phyloP scores from a whole-genome alignment of 306 rosid genomes.

The Medicago ruthenica region DNA sequence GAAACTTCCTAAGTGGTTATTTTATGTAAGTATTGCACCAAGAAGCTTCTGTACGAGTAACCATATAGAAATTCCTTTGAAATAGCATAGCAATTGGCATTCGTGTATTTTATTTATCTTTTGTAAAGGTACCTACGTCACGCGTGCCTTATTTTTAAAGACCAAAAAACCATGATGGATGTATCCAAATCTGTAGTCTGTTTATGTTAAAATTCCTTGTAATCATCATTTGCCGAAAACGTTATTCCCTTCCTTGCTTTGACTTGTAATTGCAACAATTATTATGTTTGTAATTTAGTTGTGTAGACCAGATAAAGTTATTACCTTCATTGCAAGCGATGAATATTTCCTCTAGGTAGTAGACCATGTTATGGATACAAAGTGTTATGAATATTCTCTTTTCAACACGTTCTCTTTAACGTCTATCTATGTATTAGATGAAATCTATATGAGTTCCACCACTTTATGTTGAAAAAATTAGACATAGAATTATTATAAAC shows the following conservation, averaged over 20 bases:
- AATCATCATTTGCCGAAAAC: slow-evolving; percentile 38
- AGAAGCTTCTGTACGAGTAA: background rate
- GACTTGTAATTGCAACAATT: slow-evolving; percentile 32
- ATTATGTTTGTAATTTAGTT: slow-evolving; percentile 15
- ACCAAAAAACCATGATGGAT: background rate
- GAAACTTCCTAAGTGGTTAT: background rate
- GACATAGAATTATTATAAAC: too few species aligned
- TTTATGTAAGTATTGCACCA: background rate
- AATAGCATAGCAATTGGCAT: background rate
- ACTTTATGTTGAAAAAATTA: too few species aligned
- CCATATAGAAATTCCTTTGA: background rate
- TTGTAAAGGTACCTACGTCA: background rate
- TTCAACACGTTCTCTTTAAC: too few species aligned
- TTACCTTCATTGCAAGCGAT: background rate
- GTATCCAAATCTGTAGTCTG: background rate
- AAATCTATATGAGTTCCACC: too few species aligned
- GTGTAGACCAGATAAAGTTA: slow-evolving; percentile 27
- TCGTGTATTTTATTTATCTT: background rate
- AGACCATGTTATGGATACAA: too few species aligned
- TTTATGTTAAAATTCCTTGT: slow-evolving; percentile 14
- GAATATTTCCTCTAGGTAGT: too few species aligned
- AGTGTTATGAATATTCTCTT: too few species aligned
- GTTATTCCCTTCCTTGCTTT: slow-evolving; percentile 32
- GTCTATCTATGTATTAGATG: too few species aligned
- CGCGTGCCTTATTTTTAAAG: background rate